Base-by-base conservation (phyloP, 176 grass and related monocot genomes). In the Hsuehochloa calcarea region DNA sequence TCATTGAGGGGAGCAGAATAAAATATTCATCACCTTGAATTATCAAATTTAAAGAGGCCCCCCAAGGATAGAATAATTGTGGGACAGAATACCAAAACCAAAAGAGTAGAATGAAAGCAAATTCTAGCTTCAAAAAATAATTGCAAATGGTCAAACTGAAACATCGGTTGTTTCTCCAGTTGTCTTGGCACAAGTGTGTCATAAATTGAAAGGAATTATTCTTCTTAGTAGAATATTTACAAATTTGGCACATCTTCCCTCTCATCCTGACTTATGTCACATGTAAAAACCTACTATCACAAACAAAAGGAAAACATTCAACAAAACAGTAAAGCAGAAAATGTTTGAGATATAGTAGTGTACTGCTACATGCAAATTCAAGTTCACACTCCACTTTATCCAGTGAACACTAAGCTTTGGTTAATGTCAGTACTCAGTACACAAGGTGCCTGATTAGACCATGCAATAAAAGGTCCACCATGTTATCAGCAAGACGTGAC, bases 281-380 rank as follows among this genome's bases (percentile, higher is more conserved):
- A 5, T 17, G 20, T 40, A 66, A 65, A 26, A 80, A 44, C 3
- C 25, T 62, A 70, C 17, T 39, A 26, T 38, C 25, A 62, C 14
- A 23, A 85, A 59, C 19, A 75, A 50, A 75, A 38, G 5, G 22
- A 70, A 19, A 67, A 38, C 17, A 49, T 26, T 29, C 34, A 44
- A 81, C 13, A 81, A 55, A 31, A 84, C 23, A 55, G 38, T 74
- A 34, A 68, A 61, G 25, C 10, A 80, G 39, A 84, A 56, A 63
- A 13, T 50, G 8, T 27, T 60, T 35, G 23, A 23, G 41, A 49
- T 83, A 72, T 40, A 70, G 5, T 70, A 41, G 64, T 69, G 66
- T 69, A 54, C 23, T 69, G 54, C 1, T 41, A 34, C 29, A 65
- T 65, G 23, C 17, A 72, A 45, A 52, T 84, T 39, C 59, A 76